Conservation (phyloP, 257 asterid genomes). For the Verbascum thapsus region DNA sequence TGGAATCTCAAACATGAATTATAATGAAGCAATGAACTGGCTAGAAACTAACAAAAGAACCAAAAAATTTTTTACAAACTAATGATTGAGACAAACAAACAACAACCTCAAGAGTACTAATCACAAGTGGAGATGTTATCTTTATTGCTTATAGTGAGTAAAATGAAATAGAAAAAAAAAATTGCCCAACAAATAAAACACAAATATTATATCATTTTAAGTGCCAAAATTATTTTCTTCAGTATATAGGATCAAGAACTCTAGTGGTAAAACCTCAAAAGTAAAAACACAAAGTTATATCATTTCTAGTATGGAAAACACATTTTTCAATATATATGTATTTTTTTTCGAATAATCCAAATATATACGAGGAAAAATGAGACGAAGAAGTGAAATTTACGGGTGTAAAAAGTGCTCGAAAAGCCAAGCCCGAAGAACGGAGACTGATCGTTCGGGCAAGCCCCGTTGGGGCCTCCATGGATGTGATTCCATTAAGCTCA, state of each 20-base stretch:
- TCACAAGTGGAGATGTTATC: conserved; percentile 28
- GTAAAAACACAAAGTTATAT: too few relatives aligned
- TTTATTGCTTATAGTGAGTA: conserved; percentile 21
- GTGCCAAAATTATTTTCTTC: too few relatives aligned
- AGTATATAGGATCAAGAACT: too few relatives aligned
- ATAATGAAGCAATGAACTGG: conserved; percentile 31
- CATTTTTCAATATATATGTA: too few relatives aligned
- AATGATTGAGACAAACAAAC: conserved; percentile 42
- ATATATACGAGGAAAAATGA: neutral
- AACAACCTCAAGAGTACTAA: conserved; percentile 26
- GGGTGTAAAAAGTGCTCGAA: conserved; percentile 98
- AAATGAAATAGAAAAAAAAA: neutral
- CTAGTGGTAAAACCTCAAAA: too few relatives aligned
- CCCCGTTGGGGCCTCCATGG: conserved; percentile 97
- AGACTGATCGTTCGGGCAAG: conserved; percentile 79
- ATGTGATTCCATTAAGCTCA: conserved; percentile 74
- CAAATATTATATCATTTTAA: too few relatives aligned
- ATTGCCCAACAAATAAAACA: too few relatives aligned
- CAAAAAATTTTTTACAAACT: conserved; percentile 35
- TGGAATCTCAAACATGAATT: conserved; percentile 17
- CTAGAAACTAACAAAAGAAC: conserved; percentile 39
- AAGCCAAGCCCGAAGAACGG: conserved; percentile 87
- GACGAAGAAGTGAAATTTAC: conserved; percentile 37
- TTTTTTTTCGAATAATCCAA: neutral
- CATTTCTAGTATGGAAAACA: too few relatives aligned